Evolutionary conservation across 2,329 filamentous ascomycete species (phyloP).

Genomic region (Myriosclerotinia scirpicola): DNA sequence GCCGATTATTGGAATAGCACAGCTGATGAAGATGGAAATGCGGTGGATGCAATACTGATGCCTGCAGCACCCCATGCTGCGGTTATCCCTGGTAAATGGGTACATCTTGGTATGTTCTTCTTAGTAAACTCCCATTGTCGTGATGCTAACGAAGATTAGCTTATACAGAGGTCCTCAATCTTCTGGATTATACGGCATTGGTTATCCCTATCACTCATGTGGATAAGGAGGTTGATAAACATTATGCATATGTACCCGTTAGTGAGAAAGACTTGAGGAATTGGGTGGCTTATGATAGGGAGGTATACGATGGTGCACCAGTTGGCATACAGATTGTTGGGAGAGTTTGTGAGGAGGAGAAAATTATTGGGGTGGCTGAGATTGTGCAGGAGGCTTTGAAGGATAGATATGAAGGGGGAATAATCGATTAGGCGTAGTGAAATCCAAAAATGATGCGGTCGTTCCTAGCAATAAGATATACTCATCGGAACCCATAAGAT

Average conservation of each 20-base stretch:
- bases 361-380: constrained; percentile 46
- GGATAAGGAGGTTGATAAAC: constrained; percentile 43
- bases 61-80: constrained; percentile 51
- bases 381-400: constrained; percentile 32
- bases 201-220: constrained; percentile 55
- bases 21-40: constrained; percentile 32
- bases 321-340: constrained; percentile 56
- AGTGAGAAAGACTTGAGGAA: constrained; percentile 46
- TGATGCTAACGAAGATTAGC: neutral
- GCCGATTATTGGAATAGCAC: constrained; percentile 45
- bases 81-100: constrained; percentile 28
- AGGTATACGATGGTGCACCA: constrained; percentile 47
- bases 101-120: constrained; percentile 14
- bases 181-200: constrained; percentile 60
- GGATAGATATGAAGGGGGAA: neutral
- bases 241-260: constrained; percentile 43
- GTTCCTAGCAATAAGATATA: neutral
- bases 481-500: too few species aligned
- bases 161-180: constrained; percentile 62
- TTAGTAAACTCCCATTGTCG: neutral
- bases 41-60: constrained; percentile 54
- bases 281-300: constrained; percentile 49
- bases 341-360: constrained; percentile 55
- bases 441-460: too few species aligned
- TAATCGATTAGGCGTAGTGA: too few species aligned